These are phyloP conservation scores for Pseudovirgaria hyperparasitica DNA, from an alignment of 2,329 filamentous ascomycete genomes.

Conservation along the genomic window DNA sequence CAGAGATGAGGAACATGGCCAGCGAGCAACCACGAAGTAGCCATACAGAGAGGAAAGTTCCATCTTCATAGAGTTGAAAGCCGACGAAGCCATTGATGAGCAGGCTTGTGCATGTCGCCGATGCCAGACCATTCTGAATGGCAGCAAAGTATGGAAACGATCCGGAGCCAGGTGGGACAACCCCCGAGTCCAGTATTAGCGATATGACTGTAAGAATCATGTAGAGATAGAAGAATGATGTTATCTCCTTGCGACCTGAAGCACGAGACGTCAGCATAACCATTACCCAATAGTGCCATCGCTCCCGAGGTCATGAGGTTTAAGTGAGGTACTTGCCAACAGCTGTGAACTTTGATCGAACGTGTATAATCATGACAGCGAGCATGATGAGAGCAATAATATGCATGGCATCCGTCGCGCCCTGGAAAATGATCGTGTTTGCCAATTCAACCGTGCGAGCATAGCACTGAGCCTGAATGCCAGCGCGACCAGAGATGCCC, in stretches of 20 bases:
- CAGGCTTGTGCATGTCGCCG: slow-evolving; percentile 75
- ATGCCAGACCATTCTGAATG: slow-evolving; percentile 71
- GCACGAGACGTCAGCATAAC: slow-evolving; percentile 8
- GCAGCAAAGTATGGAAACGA: slow-evolving; percentile 88
- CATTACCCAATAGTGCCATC: slow-evolving; percentile 41
- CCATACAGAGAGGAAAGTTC: slow-evolving; percentile 88
- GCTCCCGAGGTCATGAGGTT: too few relatives aligned
- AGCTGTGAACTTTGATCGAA: slow-evolving; percentile 94
- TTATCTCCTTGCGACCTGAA: slow-evolving; percentile 55
- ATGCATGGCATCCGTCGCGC: slow-evolving; percentile 81
- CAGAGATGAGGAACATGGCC: slow-evolving; percentile 73
- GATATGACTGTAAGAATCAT: slow-evolving; percentile 81
- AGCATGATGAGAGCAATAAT: slow-evolving; percentile 87
- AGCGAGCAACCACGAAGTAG: slow-evolving; percentile 68
- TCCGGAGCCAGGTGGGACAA: slow-evolving; percentile 67
- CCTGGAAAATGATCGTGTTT: slow-evolving; percentile 97
- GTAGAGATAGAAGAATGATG: slow-evolving; percentile 95
- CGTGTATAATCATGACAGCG: slow-evolving; percentile 92
- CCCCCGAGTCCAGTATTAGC: slow-evolving; percentile 82
- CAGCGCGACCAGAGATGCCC: slow-evolving; percentile 52
- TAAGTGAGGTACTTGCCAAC: slow-evolving; percentile 57
- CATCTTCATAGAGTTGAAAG: slow-evolving; percentile 96
- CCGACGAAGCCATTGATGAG: slow-evolving; percentile 97
- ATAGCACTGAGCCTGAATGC: slow-evolving; percentile 85
- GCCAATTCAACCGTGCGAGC: slow-evolving; percentile 89